Percentiles rank a stretch among this genome's conserved stretches.
phyloP scores from a whole-genome alignment of 495 filamentous ascomycete species.

The Lepraria neglecta region DNA sequence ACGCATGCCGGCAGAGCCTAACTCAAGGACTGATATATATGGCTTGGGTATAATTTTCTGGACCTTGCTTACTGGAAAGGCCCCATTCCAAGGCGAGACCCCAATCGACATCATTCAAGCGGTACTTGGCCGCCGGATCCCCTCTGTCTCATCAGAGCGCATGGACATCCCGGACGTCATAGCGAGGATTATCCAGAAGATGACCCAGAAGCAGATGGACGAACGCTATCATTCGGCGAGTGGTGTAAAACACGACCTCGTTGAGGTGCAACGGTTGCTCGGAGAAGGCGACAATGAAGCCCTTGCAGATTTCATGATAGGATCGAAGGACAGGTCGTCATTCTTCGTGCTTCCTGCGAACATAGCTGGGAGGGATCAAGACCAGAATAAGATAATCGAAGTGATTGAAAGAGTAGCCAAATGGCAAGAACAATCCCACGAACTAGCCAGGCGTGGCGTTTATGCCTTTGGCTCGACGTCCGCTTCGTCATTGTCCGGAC shows the following conservation, averaged over 20 bases:
- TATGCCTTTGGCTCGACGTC: constrained; percentile 15
- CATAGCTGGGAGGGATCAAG: constrained; percentile 73
- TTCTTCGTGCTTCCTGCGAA: constrained; percentile 73
- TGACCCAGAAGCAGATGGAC: constrained; percentile 76
- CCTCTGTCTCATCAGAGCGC: constrained; percentile 63
- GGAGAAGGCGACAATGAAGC: constrained; percentile 65
- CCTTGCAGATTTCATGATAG: constrained; percentile 64
- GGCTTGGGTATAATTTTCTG: constrained; percentile 81
- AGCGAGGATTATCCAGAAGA: constrained; percentile 75
- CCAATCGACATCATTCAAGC: constrained; percentile 84
- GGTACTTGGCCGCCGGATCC: constrained; percentile 69
- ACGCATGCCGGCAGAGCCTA: constrained; percentile 79
- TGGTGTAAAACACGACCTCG: constrained; percentile 71
- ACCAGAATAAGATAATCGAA: constrained; percentile 60
- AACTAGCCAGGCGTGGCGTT: neutral
- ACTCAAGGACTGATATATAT: constrained; percentile 86
- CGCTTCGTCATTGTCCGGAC: constrained; percentile 34
- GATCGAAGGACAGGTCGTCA: constrained; percentile 70
- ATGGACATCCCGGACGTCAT: constrained; percentile 76
- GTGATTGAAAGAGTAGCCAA: constrained; percentile 66
- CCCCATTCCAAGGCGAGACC: constrained; percentile 65
- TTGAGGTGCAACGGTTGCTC: constrained; percentile 61
- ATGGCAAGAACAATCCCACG: constrained; percentile 38
- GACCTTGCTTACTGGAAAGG: constrained; percentile 70
- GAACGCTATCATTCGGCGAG: constrained; percentile 81